phyloP scores from a whole-genome alignment of 495 filamentous ascomycete genomes.

The Podospora pseudocomata region DNA sequence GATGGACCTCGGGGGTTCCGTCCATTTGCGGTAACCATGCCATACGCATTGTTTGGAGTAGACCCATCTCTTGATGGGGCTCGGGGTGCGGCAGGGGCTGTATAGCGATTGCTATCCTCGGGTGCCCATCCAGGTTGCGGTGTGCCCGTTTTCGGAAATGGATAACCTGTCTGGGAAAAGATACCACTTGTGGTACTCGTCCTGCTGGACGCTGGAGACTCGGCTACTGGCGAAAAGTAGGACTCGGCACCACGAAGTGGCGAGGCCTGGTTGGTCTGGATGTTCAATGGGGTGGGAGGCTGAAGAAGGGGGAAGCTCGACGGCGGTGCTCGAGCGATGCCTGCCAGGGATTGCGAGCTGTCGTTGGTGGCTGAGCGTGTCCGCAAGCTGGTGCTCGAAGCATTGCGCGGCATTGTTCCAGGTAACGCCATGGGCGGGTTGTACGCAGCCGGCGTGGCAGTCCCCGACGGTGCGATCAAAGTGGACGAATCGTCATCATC shows the following conservation, averaged over 20 bases:
- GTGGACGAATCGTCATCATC: constrained; percentile 62
- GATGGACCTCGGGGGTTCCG: constrained; percentile 73
- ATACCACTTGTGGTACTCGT: constrained; percentile 60
- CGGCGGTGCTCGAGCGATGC: constrained; percentile 53
- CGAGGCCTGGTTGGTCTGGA: constrained; percentile 64
- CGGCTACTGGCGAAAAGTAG: constrained; percentile 85
- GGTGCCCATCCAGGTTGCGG: constrained; percentile 56
- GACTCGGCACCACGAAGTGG: constrained; percentile 59
- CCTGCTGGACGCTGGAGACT: constrained; percentile 78
- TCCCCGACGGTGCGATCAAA: constrained; percentile 6
- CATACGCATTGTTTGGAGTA: constrained; percentile 55
- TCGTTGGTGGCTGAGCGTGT: constrained; percentile 76
- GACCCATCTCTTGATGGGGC: constrained; percentile 74
- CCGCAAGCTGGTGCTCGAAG: constrained; percentile 74
- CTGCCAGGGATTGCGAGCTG: constrained; percentile 51
- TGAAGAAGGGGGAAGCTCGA: constrained; percentile 66
- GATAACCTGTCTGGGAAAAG: constrained; percentile 62
- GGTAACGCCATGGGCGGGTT: constrained; percentile 14
- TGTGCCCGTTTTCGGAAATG: constrained; percentile 71
- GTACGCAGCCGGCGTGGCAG: constrained; percentile 20
- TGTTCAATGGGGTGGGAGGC: constrained; percentile 54
- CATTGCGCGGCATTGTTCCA: constrained; percentile 66
- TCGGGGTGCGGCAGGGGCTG: constrained; percentile 79
- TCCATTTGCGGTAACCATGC: constrained; percentile 49
- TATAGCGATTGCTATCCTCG: constrained; percentile 74